Base-by-base conservation (phyloP, 116 monocot species). In the Dioscorea cayenensis region DNA sequence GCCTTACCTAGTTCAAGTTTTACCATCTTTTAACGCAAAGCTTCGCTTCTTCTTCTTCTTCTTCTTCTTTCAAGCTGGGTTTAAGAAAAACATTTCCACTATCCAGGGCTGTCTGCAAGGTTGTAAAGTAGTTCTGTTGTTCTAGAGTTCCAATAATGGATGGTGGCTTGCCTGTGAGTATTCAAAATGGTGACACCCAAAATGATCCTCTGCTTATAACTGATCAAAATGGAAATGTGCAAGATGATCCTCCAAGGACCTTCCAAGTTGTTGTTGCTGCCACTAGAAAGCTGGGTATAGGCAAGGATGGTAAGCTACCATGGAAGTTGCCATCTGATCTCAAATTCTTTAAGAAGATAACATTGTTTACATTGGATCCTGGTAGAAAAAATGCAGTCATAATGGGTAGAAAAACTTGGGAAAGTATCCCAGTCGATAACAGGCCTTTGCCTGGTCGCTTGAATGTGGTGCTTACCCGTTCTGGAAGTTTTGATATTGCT, bases 341-440 rank as follows among this genome's bases (percentile, higher is more conserved):
- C 36, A 93, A 84, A 50, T 99, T 87, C 71, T 99, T 99, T 69
- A 91, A 93, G 77, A 77, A 90, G 71, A 37, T 99, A 71, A 99
- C 94, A 4, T 28, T 78, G 73, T 63, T 63, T 10, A 93, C 89
- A 28, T 77, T 79, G 10, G 99, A 99, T 82, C 86, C 91, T 51
- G 63, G 64, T 3, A 99, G 91, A 70, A 93, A 85, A 72, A 99
- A 99, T 82, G 99, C 99, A 14, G 90, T 99, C 55, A 80, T 99
- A 74, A 99, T 99, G 97, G 97, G 97, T 64, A 80, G 97, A 60
- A 99, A 84, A 74, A 90, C 97, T 36, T 99, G 97, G 97, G 93
- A 99, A 71, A 89, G 89, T 64, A 90, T 93, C 65, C 93, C 99
- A 14, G 17, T 64, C 32, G n/a, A 77, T 66, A 61, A 78, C 14